Evolutionary conservation across 768 basidiomycete genomes (phyloP).

Genomic region (Termitomyces sp.): DNA sequence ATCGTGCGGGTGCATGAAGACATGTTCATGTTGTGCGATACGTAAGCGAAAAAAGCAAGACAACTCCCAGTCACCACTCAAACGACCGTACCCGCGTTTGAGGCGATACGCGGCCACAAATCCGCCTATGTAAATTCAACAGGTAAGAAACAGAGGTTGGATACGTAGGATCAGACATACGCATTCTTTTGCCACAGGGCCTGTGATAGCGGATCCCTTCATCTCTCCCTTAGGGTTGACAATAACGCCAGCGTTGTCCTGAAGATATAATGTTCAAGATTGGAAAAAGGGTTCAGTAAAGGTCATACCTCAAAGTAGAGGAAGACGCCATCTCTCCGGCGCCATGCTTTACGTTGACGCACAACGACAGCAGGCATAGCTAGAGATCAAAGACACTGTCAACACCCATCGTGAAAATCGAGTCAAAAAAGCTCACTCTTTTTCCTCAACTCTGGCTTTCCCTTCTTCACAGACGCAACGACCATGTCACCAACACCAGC

Average conservation of each 20-base stretch:
- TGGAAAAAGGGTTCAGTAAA: not conserved
- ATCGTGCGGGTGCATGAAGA: not conserved
- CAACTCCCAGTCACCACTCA: constrained; percentile 34
- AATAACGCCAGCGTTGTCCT: constrained; percentile 96
- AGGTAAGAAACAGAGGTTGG: not conserved
- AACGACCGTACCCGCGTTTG: constrained; percentile 97
- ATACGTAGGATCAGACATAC: constrained; percentile 41
- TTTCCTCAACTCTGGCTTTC: constrained; percentile 99
- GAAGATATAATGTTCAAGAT: not conserved
- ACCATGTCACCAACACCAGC: constrained; percentile 95
- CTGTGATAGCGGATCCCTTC: constrained; percentile 98
- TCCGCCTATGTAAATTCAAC: constrained; percentile 59
- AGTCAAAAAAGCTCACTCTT: constrained; percentile 68
- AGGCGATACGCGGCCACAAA: constrained; percentile 98
- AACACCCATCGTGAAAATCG: constrained; percentile 2
- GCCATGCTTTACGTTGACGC: constrained; percentile 98
- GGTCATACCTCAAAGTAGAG: constrained; percentile 87
- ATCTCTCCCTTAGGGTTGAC: constrained; percentile 99
- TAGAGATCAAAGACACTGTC: constrained; percentile 24
- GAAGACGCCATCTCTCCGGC: constrained; percentile 96
- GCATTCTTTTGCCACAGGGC: constrained; percentile 99
- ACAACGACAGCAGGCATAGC: constrained; percentile 97
- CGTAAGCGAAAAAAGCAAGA: constrained; percentile 14
- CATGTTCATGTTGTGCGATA: constrained; percentile 15
- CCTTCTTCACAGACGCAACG: constrained; percentile 98